Evolutionary conservation across 345 rosid genomes (phyloP).

Genomic region (Microthlaspi erraticum): DNA sequence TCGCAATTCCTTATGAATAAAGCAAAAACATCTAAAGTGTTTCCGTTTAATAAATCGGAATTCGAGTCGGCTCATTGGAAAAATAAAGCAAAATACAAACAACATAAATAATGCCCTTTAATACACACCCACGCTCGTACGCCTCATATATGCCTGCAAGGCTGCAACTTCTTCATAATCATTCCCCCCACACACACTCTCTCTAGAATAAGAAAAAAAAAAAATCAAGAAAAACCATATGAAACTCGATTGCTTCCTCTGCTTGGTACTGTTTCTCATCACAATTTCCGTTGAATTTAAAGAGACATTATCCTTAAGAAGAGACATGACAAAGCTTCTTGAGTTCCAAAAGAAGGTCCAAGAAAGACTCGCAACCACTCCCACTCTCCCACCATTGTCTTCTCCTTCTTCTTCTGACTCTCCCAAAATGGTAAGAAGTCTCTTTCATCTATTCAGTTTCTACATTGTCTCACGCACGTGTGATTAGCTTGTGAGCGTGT

Average conservation of each 20-base stretch:
- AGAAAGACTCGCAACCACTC: conserved; percentile 37
- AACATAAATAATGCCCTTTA: conserved; percentile 25
- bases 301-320: conserved; percentile 38
- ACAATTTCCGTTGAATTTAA: conserved; percentile 32
- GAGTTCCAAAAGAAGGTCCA: conserved; percentile 51
- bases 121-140: conserved; percentile 15
- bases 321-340: conserved; percentile 43
- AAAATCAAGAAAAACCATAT: conserved; percentile 14
- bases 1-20: conserved; percentile 24
- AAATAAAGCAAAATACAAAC: conserved; percentile 25
- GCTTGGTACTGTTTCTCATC: conserved; percentile 35
- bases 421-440: conserved; percentile 47
- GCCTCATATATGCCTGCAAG: conserved; percentile 14
- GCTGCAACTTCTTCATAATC: conserved; percentile 28
- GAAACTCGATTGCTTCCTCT: background rate
- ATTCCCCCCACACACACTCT: background rate
- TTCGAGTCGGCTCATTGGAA: conserved; percentile 40
- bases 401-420: conserved; percentile 34
- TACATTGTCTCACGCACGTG: background rate
- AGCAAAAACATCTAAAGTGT: conserved; percentile 36
- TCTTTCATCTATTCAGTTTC: background rate
- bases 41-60: conserved; percentile 30
- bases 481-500: conserved; percentile 8
- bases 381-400: conserved; percentile 29
- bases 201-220: background rate